Conservation (phyloP, 208 protist genomes). For the Trypanosoma grayi region DNA sequence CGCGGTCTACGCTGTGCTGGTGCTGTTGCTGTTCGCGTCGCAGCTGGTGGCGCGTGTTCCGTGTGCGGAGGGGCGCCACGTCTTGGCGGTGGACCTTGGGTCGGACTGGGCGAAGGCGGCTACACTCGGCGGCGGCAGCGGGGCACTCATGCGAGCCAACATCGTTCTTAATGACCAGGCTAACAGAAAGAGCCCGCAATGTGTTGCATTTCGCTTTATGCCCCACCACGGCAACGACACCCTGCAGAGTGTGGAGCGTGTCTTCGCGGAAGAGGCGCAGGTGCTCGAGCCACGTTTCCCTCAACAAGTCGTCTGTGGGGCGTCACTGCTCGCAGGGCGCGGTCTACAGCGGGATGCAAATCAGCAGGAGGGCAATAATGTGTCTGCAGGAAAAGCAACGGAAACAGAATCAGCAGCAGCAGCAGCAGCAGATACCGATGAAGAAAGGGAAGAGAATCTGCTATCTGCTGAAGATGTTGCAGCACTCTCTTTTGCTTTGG, state of each 20-base stretch:
- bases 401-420: background rate
- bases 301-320: slow-evolving; percentile 54
- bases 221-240: slow-evolving; percentile 3
- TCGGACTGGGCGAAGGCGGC: slow-evolving; percentile 44
- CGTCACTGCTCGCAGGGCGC: slow-evolving; percentile 47
- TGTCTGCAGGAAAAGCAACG: background rate
- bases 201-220: slow-evolving; percentile 83
- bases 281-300: slow-evolving; percentile 81
- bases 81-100: slow-evolving; percentile 69
- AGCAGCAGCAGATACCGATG: background rate
- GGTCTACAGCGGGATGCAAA: background rate
- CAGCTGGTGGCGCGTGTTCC: too few relatives aligned
- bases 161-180: slow-evolving; percentile 93
- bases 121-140: slow-evolving; percentile 15
- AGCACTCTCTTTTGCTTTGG: slow-evolving; percentile 11
- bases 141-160: slow-evolving; percentile 18
- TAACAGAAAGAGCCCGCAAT: slow-evolving; percentile 89
- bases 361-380: background rate
- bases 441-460: background rate
- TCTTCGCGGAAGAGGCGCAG: slow-evolving; percentile 81
- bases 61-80: slow-evolving; percentile 11
- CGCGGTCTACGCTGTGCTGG: background rate
- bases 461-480: background rate
- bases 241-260: slow-evolving; percentile 58
- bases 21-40: background rate